Conservation (phyloP, 257 asterid species). For the Perilla frutescens region DNA sequence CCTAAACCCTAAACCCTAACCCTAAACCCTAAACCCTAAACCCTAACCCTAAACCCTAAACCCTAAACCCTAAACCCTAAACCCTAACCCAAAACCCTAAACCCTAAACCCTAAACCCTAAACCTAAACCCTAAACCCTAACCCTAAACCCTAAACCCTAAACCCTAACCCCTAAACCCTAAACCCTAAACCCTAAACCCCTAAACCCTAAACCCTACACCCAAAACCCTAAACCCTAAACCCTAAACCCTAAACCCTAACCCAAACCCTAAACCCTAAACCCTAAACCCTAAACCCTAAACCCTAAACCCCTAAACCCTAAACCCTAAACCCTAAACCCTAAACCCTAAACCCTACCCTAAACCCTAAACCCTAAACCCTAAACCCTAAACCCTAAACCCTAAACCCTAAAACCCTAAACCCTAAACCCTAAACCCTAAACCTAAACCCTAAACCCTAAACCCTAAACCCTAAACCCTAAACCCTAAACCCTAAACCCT, state of each 20-base stretch:
- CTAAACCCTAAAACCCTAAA: background rate
- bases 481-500: background rate
- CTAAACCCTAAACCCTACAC: slow-evolving; percentile 30
- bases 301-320: slow-evolving; percentile 22
- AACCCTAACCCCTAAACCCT: slow-evolving; percentile 34
- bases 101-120: slow-evolving; percentile 32
- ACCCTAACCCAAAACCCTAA: background rate
- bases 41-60: background rate
- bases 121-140: slow-evolving; percentile 27
- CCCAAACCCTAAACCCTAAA: slow-evolving; percentile 35
- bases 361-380: too few relatives aligned
- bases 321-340: background rate
- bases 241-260: slow-evolving; percentile 35
- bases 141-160: slow-evolving; percentile 32
- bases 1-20: background rate
- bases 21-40: background rate
- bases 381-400: background rate
- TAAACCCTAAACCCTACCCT: background rate
- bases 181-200: slow-evolving; percentile 33
- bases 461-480: background rate
- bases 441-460: background rate
- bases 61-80: background rate
- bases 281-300: slow-evolving; percentile 23
- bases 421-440: background rate
- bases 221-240: slow-evolving; percentile 41